phyloP scores from a whole-genome alignment of 208 protist species.

The Crithidia sp. region DNA sequence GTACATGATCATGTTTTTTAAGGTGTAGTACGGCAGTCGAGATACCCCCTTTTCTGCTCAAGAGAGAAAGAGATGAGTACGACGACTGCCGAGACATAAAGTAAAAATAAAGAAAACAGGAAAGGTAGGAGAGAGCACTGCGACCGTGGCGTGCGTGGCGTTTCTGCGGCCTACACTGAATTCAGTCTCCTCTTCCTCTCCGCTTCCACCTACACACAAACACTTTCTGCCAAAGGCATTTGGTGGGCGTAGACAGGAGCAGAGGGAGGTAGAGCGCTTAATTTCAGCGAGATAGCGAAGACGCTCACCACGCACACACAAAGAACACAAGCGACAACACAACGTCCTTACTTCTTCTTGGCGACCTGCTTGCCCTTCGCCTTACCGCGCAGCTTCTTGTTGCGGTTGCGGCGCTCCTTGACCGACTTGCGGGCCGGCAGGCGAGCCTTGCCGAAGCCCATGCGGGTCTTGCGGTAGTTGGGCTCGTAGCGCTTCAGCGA shows the following conservation, averaged over 20 bases:
- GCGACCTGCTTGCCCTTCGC: constrained; percentile 94
- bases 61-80: too few species aligned
- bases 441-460: constrained; percentile 92
- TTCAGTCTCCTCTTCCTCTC: too few species aligned
- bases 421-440: constrained; percentile 96
- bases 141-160: too few species aligned
- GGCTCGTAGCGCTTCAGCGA: constrained; percentile 97
- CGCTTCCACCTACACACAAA: too few species aligned
- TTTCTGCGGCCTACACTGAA: too few species aligned
- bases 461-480: constrained; percentile 97
- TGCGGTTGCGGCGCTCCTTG: constrained; percentile 99
- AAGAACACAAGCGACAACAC: not conserved
- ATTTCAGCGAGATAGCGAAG: not conserved
- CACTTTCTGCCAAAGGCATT: not conserved
- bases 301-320: not conserved
- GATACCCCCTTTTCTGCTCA: too few species aligned
- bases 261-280: not conserved
- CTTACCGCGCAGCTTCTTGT: constrained; percentile 98
- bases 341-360: constrained; percentile 91
- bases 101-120: too few species aligned
- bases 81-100: too few species aligned
- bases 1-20: too few species aligned
- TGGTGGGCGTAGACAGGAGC: not conserved
- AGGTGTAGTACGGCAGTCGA: too few species aligned
- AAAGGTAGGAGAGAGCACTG: too few species aligned